Conservation (phyloP, 2,329 filamentous ascomycete genomes). For the Xylariaceae sp. region DNA sequence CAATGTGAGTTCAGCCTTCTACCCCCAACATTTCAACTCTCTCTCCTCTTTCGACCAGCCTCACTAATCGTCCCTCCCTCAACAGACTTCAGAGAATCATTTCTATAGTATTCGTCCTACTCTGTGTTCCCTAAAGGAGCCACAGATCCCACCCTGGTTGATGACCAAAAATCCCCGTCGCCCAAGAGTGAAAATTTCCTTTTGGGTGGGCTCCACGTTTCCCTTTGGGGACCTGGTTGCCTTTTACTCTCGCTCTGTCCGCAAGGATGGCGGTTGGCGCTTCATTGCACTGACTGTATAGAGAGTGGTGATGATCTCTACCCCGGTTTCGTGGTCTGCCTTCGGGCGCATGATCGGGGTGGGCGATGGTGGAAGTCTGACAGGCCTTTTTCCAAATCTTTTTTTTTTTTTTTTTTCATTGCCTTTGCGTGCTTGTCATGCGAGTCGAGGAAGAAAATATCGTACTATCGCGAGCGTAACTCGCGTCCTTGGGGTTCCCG, state of each 20-base stretch:
- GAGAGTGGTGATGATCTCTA: constrained; percentile 94
- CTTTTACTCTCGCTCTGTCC: constrained; percentile 53
- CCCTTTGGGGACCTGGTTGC: constrained; percentile 35
- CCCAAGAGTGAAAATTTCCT: constrained; percentile 74
- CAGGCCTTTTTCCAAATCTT: constrained; percentile 47
- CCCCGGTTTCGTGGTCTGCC: constrained; percentile 63
- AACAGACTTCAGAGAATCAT: constrained; percentile 65
- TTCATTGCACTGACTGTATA: constrained; percentile 53
- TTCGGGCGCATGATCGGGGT: constrained; percentile 72
- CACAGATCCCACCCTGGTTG: constrained; percentile 93
- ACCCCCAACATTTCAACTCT: constrained; percentile 31
- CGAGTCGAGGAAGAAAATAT: constrained; percentile 47
- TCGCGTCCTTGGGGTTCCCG: too few relatives aligned
- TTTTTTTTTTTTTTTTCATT: constrained; percentile 47
- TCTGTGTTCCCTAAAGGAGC: constrained; percentile 91
- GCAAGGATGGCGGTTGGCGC: constrained; percentile 52
- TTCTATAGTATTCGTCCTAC: constrained; percentile 95
- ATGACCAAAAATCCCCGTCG: constrained; percentile 84
- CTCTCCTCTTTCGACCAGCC: constrained; percentile 1
- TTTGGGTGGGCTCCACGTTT: constrained; percentile 32
- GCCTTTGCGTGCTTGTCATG: constrained; percentile 41
- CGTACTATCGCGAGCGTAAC: too few relatives aligned
- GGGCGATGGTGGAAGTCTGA: constrained; percentile 88
- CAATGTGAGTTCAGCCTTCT: constrained; percentile 48
- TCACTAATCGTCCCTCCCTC: constrained; percentile 13